Percentiles rank a stretch among this genome's conserved stretches.
These are phyloP conservation scores for Syzygium malaccense DNA, from an alignment of 441 rosid species.

Conservation along the genomic window DNA sequence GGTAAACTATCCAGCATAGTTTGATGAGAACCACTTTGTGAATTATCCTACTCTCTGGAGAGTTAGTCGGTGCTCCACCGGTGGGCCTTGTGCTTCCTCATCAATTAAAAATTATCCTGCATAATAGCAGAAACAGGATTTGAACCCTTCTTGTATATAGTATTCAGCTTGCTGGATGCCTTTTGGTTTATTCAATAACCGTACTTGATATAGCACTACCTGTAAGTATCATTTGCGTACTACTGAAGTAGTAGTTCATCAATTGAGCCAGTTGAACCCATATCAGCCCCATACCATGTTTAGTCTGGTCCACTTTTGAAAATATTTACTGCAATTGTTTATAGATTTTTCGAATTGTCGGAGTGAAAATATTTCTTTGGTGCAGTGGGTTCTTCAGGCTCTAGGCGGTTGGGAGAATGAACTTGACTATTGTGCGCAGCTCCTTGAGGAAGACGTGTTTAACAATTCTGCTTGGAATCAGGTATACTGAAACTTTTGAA, in stretches of 20 bases:
- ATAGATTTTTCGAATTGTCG: background rate
- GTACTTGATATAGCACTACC: background rate
- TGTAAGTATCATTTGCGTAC: background rate
- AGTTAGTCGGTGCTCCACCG: background rate
- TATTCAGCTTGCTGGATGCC: background rate
- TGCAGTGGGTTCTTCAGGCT: slow-evolving; percentile 76
- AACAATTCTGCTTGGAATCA: slow-evolving; percentile 99
- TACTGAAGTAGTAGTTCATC: background rate
- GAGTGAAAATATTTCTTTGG: background rate
- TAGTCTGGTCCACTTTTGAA: background rate
- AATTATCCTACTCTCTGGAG: background rate
- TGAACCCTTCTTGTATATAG: background rate
- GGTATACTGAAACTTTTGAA: slow-evolving; percentile 24
- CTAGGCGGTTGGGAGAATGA: slow-evolving; percentile 96
- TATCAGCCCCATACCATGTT: background rate
- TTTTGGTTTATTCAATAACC: background rate
- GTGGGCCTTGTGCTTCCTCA: background rate
- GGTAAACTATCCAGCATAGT: background rate
- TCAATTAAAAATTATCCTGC: background rate
- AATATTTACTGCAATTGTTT: background rate
- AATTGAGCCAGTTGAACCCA: background rate
- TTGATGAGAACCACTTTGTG: background rate
- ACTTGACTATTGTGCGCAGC: slow-evolving; percentile 70
- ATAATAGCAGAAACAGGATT: background rate
- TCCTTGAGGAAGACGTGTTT: slow-evolving; percentile 71